These are phyloP conservation scores for Neonectria faginata DNA, from an alignment of 2,329 filamentous ascomycete genomes.

Conservation along the genomic window DNA sequence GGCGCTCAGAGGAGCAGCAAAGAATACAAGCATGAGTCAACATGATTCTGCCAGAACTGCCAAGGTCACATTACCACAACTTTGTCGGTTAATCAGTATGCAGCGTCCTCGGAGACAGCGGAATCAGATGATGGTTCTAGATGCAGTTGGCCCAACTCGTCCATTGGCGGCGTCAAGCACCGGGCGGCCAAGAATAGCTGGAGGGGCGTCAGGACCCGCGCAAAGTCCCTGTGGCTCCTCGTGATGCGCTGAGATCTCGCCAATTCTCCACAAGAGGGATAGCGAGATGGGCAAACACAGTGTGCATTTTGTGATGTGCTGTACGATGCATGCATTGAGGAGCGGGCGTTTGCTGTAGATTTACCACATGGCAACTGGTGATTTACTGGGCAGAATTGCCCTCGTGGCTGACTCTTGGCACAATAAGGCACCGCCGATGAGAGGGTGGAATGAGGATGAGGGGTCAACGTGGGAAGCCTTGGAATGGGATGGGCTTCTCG, in stretches of 20 bases:
- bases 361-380: conserved; percentile 5
- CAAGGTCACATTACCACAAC: neutral
- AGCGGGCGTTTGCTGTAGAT: neutral
- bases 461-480: conserved; percentile 10
- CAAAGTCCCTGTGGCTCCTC: conserved; percentile 16
- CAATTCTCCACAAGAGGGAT: conserved; percentile 19
- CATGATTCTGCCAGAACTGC: neutral
- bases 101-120: conserved; percentile 2
- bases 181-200: conserved; percentile 15
- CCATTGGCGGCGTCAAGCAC: conserved; percentile 28
- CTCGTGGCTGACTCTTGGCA: conserved; percentile 16
- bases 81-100: neutral
- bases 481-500: conserved; percentile 19
- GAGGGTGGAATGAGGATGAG: conserved; percentile 16
- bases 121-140: conserved; percentile 27
- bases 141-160: conserved; percentile 29
- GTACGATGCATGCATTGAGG: conserved; percentile 1
- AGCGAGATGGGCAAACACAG: conserved; percentile 5
- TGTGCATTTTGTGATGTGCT: neutral
- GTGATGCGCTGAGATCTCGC: conserved; percentile 27
- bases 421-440: conserved; percentile 12
- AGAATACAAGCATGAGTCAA: neutral
- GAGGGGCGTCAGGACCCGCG: conserved; percentile 3
- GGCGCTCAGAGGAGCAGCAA: neutral
- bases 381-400: neutral